phyloP scores from a whole-genome alignment of 2,329 filamentous ascomycete species.

The Myriangium duriaei region DNA sequence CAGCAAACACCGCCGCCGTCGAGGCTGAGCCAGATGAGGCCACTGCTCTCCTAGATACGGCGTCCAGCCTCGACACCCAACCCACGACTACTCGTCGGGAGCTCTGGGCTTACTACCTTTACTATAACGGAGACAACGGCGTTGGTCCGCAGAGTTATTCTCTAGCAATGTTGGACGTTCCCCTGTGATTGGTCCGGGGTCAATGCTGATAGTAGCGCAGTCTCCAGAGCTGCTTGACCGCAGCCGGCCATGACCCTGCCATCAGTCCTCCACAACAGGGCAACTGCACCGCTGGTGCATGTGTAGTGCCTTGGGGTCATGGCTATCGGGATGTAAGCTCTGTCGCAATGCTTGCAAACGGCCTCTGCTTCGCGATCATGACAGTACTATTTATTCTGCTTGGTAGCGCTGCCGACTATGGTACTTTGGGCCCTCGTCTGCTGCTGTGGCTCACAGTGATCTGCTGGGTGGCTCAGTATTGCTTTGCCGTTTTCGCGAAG shows the following conservation, averaged over 20 bases:
- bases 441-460: slow-evolving; percentile 48
- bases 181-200: neutral
- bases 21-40: slow-evolving; percentile 1
- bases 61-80: neutral
- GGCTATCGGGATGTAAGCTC: slow-evolving; percentile 32
- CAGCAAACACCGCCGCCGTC: too few species aligned
- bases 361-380: slow-evolving; percentile 56
- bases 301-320: slow-evolving; percentile 9
- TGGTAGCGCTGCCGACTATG: slow-evolving; percentile 50
- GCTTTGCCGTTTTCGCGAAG: slow-evolving; percentile 53
- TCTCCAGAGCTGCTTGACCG: slow-evolving; percentile 27
- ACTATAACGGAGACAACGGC: slow-evolving; percentile 57
- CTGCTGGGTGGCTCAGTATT: slow-evolving; percentile 53
- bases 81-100: slow-evolving; percentile 8
- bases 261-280: slow-evolving; percentile 23
- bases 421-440: slow-evolving; percentile 50
- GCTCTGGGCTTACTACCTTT: slow-evolving; percentile 27
- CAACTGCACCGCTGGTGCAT: slow-evolving; percentile 9
- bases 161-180: slow-evolving; percentile 51
- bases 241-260: slow-evolving; percentile 45
- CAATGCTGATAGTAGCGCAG: slow-evolving; percentile 1
- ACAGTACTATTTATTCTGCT: slow-evolving; percentile 43
- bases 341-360: slow-evolving; percentile 53
- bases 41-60: neutral
- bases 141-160: slow-evolving; percentile 50